Base-by-base conservation (phyloP, 805 yeast species). In the Torulaspora gathmanii region DNA sequence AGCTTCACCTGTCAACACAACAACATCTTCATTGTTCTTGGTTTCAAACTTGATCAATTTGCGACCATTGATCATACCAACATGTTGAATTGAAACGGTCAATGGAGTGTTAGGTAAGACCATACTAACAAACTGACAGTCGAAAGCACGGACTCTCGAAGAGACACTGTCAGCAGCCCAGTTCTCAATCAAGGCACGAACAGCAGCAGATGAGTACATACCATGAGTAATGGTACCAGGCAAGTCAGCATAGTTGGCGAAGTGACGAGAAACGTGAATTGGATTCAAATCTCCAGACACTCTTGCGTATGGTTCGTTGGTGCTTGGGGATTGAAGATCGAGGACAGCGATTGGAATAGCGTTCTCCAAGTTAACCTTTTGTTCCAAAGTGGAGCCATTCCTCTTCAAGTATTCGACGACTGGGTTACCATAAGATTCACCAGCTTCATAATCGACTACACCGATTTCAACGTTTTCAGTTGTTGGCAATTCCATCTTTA, bases 141-240 rank as follows among this genome's bases (percentile, higher is more conserved):
- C 80, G 80, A 83, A 93, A 37, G 95, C 97, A 67, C 95, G 81
- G 49, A 95, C 97, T 72, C 99, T 87, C 37, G 90, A 80, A 47
- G 96, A 93, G 58, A 87, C 90, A 68, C 93, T 89, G 69, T 89
- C 90, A 52, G 99, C 99, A 53, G 99, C 99, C 88, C 96, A 90
- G 68, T 87, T 86, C 73, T 93, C 99, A 57, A 93, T 96, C 64
- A 89, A 78, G 27, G 95, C 80, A 74, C 99, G 84, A 56, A 90
- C 91, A 52, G 95, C 78, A 51, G 97, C 99, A 64, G 95, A 86
- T 16, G 97, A 86, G 77, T 80, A 95, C 99, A 93, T 95, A 67
- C 99, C 99, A 64, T 95, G 99, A 29, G 99, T 93, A 61, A 93
- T 93, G 30, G 98, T 93, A 56, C 99, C 99, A 48, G 96, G 96